Conservation (phyloP, 345 rosid species). For the Salix udensis region DNA sequence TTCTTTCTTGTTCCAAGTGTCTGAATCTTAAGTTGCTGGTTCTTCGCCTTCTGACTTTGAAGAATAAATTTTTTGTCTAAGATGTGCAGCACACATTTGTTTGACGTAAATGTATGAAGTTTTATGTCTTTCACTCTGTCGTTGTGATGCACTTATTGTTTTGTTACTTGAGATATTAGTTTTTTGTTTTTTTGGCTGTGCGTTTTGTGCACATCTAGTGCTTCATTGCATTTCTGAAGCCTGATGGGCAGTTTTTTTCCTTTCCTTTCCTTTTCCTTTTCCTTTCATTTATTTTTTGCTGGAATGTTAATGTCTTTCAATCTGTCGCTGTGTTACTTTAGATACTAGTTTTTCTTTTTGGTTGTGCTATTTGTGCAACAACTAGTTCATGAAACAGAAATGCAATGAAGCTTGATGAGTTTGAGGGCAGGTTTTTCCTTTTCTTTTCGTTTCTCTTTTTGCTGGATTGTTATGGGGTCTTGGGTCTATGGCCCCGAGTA, state of each 20-base stretch:
- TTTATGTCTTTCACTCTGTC: not conserved
- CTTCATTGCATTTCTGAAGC: not conserved
- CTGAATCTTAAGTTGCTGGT: conserved; percentile 6
- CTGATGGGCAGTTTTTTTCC: not conserved
- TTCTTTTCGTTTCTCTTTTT: too few relatives aligned
- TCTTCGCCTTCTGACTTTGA: not conserved
- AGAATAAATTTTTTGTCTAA: conserved; percentile 11
- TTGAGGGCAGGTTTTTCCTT: too few relatives aligned
- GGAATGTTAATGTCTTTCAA: not conserved
- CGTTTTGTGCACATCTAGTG: not conserved
- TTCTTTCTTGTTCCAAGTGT: not conserved
- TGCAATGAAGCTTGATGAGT: not conserved
- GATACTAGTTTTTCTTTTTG: not conserved
- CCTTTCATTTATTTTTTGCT: too few relatives aligned
- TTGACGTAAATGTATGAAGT: not conserved
- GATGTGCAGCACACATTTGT: not conserved
- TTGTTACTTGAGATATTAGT: not conserved
- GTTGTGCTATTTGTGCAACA: not conserved
- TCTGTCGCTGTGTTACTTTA: not conserved
- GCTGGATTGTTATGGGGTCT: not conserved
- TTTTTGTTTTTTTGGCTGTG: not conserved
- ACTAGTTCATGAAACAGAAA: not conserved
- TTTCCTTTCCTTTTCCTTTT: too few relatives aligned
- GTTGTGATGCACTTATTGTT: not conserved
- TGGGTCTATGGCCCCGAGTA: not conserved